These are phyloP conservation scores for Margaritispora aquatica DNA, from an alignment of 495 filamentous ascomycete genomes.

Conservation along the genomic window DNA sequence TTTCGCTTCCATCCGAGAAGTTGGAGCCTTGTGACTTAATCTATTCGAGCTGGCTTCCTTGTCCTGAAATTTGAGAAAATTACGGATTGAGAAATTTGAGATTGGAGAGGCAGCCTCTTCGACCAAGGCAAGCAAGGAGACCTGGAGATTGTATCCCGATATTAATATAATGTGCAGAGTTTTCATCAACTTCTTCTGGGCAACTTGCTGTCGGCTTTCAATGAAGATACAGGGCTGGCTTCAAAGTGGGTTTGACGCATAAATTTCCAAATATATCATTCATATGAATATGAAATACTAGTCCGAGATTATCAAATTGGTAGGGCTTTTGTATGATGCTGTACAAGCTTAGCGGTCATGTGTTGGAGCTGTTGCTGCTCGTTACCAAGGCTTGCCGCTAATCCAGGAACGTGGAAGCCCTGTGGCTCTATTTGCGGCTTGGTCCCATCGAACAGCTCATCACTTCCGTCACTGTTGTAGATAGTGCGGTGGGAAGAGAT, in stretches of 20 bases:
- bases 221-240: neutral
- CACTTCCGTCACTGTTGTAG: too few relatives aligned
- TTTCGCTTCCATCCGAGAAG: conserved; percentile 9
- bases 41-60: neutral
- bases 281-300: too few relatives aligned
- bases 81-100: neutral
- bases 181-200: neutral
- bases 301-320: conserved; percentile 9
- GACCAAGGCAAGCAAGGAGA: neutral
- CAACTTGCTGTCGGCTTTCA: too few relatives aligned
- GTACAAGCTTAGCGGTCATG: conserved; percentile 14
- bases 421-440: conserved; percentile 2
- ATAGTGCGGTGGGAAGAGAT: too few relatives aligned
- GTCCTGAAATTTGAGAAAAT: neutral
- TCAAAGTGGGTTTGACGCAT: too few relatives aligned
- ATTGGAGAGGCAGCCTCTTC: neutral
- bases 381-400: neutral
- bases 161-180: neutral
- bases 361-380: too few relatives aligned
- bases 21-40: neutral
- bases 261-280: too few relatives aligned
- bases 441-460: neutral
- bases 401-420: conserved; percentile 11
- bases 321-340: conserved; percentile 13
- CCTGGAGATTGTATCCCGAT: neutral